Base-by-base conservation (phyloP, 371 early-diverging fungal genomes). In the Mortierella sp. region DNA sequence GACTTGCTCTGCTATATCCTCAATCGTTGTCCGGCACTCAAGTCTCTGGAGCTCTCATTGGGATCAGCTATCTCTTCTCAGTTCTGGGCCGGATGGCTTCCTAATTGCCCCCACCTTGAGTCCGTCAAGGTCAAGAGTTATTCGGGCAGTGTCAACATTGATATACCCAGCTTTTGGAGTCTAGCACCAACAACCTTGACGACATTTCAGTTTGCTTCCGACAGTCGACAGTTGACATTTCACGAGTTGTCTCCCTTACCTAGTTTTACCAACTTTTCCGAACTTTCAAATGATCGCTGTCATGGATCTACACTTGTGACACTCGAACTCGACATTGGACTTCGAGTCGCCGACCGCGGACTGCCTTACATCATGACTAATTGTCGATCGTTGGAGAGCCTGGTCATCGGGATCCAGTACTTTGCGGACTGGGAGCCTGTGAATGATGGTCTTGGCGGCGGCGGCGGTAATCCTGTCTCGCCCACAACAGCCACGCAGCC, bases 221-320 rank as follows among this genome's bases (percentile, higher is more conserved):
- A 51, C 27, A 29, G 27, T 4, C 54, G 56, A 16, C 74, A 21
- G n/a, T 43, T 27, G 56, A 74, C 41, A 11, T 74, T n/a, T n/a
- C 41, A 29, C n/a, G 74, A 51, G 24, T 18, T 51, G 6, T 49
- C 56, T 0, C 74, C 44, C 16, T 38, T 21, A 32, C 18, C 18
- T 21, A 65, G 38, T 35, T 3, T 21, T 8, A 21, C 65, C 7
- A 38, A 38, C 2, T 8, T 65, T 38, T 16, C 24, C 1, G 38
- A 4, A 1, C 8, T 35, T 32, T 18, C 35, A 32, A 65, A 16
- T 14, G 35, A 35, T 16, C 81, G 4, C 0, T 41, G 11, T 4
- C 82, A 75, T 21, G 83, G 83, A 79, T 48, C 68, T n/a, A 71
- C 60, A 24, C 71, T 83, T n/a, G 74, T 76, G n/a, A 60, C 71